Percentiles rank a stretch among this genome's conserved stretches.
These are phyloP conservation scores for Alternaria hordeiaustralica DNA, from an alignment of 2,329 filamentous ascomycete genomes.

Conservation along the genomic window DNA sequence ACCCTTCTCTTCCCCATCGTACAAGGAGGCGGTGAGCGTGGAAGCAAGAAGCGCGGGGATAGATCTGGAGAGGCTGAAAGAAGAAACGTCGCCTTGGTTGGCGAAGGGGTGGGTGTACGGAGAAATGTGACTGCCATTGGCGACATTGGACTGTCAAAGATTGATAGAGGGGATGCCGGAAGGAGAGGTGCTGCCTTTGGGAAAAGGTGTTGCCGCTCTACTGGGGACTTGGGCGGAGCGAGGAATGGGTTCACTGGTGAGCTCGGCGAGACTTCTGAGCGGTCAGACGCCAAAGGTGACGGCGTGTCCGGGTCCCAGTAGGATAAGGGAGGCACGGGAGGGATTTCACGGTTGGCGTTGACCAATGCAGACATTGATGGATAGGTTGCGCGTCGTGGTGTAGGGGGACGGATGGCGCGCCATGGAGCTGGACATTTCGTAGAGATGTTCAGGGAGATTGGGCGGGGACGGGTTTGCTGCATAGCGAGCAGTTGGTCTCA, in stretches of 20 bases:
- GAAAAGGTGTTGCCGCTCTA: background rate
- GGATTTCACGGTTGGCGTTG: background rate
- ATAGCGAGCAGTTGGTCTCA: conserved; percentile 1
- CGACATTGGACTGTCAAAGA: conserved; percentile 19
- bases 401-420: conserved; percentile 18
- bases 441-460: conserved; percentile 20
- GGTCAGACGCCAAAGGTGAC: background rate
- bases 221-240: conserved; percentile 1
- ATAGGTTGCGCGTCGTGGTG: conserved; percentile 21
- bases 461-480: conserved; percentile 14
- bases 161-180: conserved; percentile 23
- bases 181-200: conserved; percentile 18
- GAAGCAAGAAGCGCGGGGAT: conserved; percentile 20
- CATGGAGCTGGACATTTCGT: conserved; percentile 6
- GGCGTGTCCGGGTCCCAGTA: conserved; percentile 27
- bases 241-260: conserved; percentile 27
- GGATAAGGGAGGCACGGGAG: conserved; percentile 21
- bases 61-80: background rate
- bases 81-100: background rate
- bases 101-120: background rate
- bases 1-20: background rate
- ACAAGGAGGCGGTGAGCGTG: conserved; percentile 16
- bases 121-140: conserved; percentile 8
- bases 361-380: background rate
- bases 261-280: background rate